Base-by-base conservation (phyloP, 305 asterid species). In the Ilex paraguariensis region DNA sequence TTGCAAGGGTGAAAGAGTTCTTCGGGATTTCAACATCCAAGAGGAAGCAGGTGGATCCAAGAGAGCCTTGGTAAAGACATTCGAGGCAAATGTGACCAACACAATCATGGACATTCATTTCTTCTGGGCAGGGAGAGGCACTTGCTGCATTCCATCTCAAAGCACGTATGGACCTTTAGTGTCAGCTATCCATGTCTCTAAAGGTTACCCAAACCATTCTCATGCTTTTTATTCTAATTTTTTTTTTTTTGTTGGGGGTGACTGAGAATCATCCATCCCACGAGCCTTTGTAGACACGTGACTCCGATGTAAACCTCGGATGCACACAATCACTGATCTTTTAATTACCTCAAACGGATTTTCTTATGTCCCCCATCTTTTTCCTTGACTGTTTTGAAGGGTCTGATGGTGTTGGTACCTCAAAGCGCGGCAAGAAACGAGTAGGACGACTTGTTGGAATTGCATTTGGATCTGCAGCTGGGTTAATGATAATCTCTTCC, bases 91-190 rank as follows among this genome's bases (percentile, higher is more conserved):
- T 56, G 83, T 87, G 67, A 82, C 80, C 1, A 78, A 75, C 71
- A 82, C 74, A 6, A 74, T 72, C 62, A 65, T 82, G 61, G 92
- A 84, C 66, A 76, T 84, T 13, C 95, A 87, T 73, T 72, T 82
- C 55, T 46, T 62, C 54, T 80, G 95, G 89, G 84, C 84, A 44
- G 91, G 91, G 32, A 87, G 70, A 73, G 95, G 95, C 53, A 81
- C 92, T 36, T 84, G 88, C 62, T 87, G 92, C 79, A 81, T 84
- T 56, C 92, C 92, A n/a, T 9, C 67, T 56, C 92, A 79, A 62
- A 82, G 95, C 81, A 87, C 85, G 13, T 84, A 57, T 16, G 90
- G 95, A 33, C 92, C 92, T 32, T 54, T 81, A 31, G 75, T 84
- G 63, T 87, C 92, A 3, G 92, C 88, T 32, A 66, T 84, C 57